A percentile compares a stretch with the other conserved stretches of the same genome.
Conservation (phyloP, 2,329 filamentous ascomycete species). For the Penicillium sp. region DNA sequence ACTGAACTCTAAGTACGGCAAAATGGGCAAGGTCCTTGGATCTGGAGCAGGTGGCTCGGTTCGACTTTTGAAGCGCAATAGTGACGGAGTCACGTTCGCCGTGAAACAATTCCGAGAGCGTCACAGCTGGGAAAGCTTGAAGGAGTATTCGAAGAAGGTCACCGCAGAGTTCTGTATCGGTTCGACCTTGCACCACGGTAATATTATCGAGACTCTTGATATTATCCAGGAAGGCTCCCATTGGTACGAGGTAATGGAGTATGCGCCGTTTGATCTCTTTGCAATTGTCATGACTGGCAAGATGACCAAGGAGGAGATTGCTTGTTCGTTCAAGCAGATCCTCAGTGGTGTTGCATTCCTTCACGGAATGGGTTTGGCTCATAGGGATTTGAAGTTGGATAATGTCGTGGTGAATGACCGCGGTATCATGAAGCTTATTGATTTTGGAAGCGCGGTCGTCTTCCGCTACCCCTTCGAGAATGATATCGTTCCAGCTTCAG, state of each 20-base stretch:
- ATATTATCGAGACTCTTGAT: constrained; percentile 96
- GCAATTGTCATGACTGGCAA: constrained; percentile 99
- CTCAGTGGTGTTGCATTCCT: constrained; percentile 91
- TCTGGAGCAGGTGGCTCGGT: constrained; percentile 95
- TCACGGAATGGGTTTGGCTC: constrained; percentile 90
- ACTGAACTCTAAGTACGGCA: constrained; percentile 87
- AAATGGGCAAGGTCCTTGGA: constrained; percentile 89
- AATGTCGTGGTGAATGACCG: constrained; percentile 96
- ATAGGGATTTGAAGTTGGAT: constrained; percentile 93
- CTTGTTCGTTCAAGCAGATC: constrained; percentile 90
- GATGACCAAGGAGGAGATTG: constrained; percentile 88
- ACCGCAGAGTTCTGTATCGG: constrained; percentile 98
- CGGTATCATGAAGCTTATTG: constrained; percentile 99
- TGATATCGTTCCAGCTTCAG: constrained; percentile 75
- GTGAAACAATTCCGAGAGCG: constrained; percentile 95
- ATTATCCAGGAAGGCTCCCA: constrained; percentile 90
- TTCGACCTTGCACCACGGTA: constrained; percentile 93
- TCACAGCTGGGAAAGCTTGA: constrained; percentile 89
- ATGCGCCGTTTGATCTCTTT: constrained; percentile 92
- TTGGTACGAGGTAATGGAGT: constrained; percentile 99
- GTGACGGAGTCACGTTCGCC: constrained; percentile 90
- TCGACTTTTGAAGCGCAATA: constrained; percentile 86
- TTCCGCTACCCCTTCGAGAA: constrained; percentile 97
- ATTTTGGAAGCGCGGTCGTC: constrained; percentile 95
- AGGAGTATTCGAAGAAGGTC: constrained; percentile 96